Conservation (phyloP, 768 basidiomycete genomes). For the Solioccasus polychromus region DNA sequence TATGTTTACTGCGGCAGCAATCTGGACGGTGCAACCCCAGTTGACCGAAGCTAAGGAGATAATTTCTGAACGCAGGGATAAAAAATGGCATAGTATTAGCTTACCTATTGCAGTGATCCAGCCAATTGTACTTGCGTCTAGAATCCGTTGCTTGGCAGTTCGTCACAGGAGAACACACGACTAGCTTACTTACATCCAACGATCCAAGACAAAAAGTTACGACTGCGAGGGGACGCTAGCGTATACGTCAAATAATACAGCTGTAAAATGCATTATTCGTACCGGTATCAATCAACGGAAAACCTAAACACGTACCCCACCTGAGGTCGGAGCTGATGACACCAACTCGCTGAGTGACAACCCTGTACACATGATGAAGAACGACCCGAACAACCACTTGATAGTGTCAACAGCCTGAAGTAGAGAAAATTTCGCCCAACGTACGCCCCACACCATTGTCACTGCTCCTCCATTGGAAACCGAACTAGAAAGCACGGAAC, state of each 20-base stretch:
- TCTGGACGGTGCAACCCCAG: conserved; percentile 61
- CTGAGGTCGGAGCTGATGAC: conserved; percentile 39
- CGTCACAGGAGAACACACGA: not conserved
- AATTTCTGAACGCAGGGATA: not conserved
- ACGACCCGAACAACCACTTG: conserved; percentile 35
- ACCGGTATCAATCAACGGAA: not conserved
- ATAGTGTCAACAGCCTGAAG: not conserved
- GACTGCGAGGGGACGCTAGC: conserved; percentile 50
- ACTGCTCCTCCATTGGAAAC: conserved; percentile 47
- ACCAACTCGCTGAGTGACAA: conserved; percentile 37
- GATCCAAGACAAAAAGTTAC: conserved; percentile 60
- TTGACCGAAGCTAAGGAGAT: conserved; percentile 60
- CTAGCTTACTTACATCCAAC: conserved; percentile 55
- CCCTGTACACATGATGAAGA: conserved; percentile 36
- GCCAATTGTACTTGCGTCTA: conserved; percentile 51
- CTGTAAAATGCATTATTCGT: conserved; percentile 24
- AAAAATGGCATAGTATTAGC: not conserved
- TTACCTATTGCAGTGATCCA: conserved; percentile 38
- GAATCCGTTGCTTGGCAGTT: not conserved
- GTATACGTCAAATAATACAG: conserved; percentile 67
- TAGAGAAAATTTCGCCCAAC: conserved; percentile 3
- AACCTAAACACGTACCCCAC: conserved; percentile 27
- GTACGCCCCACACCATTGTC: conserved; percentile 42
- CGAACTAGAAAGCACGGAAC: conserved; percentile 41
- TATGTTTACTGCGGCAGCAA: conserved; percentile 63